A percentile compares a stretch with the other conserved stretches of the same genome.
Evolutionary conservation across 2,329 filamentous ascomycete genomes (phyloP).

Genomic region (Epichloe bromicola): DNA sequence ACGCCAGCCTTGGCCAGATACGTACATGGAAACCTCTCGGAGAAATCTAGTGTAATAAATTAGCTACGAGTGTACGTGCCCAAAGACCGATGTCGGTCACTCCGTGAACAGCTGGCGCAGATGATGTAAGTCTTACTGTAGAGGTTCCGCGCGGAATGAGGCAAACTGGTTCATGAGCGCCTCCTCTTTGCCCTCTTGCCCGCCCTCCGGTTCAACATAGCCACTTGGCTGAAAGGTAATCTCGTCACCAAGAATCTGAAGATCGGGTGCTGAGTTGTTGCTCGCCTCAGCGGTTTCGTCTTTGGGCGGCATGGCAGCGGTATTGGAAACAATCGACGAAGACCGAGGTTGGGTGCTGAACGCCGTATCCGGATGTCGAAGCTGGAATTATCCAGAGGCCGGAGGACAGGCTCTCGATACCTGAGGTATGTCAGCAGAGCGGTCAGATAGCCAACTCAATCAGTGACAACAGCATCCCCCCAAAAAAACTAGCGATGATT

Average conservation of each 20-base stretch:
- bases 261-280: slow-evolving; percentile 49
- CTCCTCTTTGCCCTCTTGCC: slow-evolving; percentile 46
- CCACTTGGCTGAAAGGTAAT: slow-evolving; percentile 65
- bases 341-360: not conserved
- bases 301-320: slow-evolving; percentile 17
- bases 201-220: slow-evolving; percentile 40
- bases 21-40: slow-evolving; percentile 83
- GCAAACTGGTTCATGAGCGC: slow-evolving; percentile 72
- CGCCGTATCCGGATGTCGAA: not conserved
- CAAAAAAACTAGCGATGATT: not conserved
- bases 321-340: not conserved
- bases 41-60: slow-evolving; percentile 51
- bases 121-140: slow-evolving; percentile 33
- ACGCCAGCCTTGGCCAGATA: slow-evolving; percentile 89
- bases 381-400: not conserved
- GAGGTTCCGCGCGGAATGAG: slow-evolving; percentile 61
- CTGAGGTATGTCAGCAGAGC: not conserved
- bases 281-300: slow-evolving; percentile 17
- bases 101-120: not conserved
- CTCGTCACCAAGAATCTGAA: slow-evolving; percentile 62
- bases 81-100: not conserved
- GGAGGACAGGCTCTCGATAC: not conserved
- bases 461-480: not conserved
- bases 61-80: not conserved
- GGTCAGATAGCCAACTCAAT: not conserved